Percentiles rank a stretch among this genome's conserved stretches.
Evolutionary conservation across 2,329 filamentous ascomycete genomes (phyloP).

Genomic region (Neofusicoccum cordaticola): DNA sequence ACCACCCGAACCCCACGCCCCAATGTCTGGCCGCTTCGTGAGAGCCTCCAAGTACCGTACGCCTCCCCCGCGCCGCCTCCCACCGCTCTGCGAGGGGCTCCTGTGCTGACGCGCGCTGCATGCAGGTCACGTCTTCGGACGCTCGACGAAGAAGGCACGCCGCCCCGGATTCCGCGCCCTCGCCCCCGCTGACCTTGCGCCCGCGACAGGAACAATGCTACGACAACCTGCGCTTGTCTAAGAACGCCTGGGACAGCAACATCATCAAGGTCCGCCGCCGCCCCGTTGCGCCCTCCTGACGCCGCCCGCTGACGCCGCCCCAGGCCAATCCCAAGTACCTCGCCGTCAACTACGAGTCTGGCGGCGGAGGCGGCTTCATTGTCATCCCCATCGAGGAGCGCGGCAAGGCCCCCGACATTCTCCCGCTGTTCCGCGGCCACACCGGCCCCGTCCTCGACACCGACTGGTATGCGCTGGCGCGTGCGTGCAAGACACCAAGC

Average conservation of each 20-base stretch:
- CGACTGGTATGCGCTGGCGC: conserved; percentile 66
- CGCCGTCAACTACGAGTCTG: conserved; percentile 96
- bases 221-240: conserved; percentile 94
- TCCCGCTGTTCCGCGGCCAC: conserved; percentile 93
- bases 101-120: conserved; percentile 26
- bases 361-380: conserved; percentile 93
- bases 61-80: conserved; percentile 31
- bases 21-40: conserved; percentile 70
- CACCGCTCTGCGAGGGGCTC: conserved; percentile 23
- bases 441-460: conserved; percentile 95
- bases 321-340: conserved; percentile 95
- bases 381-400: conserved; percentile 88
- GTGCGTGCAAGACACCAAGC: background rate
- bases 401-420: conserved; percentile 85
- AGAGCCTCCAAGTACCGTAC: conserved; percentile 72
- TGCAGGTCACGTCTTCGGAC: conserved; percentile 95
- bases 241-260: conserved; percentile 99
- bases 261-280: conserved; percentile 75
- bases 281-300: conserved; percentile 25
- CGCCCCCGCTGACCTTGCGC: conserved; percentile 20
- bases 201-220: conserved; percentile 79
- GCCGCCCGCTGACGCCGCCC: conserved; percentile 26
- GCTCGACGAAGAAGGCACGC: conserved; percentile 76
- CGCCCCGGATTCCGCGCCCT: background rate
- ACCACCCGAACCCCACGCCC: background rate